Evolutionary conservation across 768 basidiomycete genomes (phyloP), one percentile per base, ranked within the genome.

Genomic region (Rhodotorula graminis): DNA sequence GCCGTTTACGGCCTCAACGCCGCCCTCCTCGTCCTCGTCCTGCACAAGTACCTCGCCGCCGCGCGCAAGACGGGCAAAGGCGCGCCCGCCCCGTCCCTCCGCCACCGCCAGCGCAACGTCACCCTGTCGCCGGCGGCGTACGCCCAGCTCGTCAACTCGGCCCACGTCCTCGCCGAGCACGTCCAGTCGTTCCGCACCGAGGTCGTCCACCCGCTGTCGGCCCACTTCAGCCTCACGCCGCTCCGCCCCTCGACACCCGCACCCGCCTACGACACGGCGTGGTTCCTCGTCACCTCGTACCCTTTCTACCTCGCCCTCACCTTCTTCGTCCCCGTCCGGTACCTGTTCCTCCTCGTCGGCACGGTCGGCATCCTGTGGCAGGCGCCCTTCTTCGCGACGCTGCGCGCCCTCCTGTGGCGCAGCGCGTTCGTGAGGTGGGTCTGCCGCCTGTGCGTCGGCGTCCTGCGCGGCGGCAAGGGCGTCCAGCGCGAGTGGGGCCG

Each of bases 231-330:
- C 55, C 71, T 72, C 49, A 64, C 71, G 27, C 62, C 71, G 3
- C 70, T 66, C 42, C 61, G 58, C 23, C 71, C 71, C 25, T 57
- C 59, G 3, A 62, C 50, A 23, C 69, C 70, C 23, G 63, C 66
- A 2, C 67, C 73, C 1, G 74, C 78, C 21, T 76, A 74, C 57
- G 60, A 70, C 46, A 75, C 78, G 18, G 66, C 76, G 37, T 64
- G 72, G 65, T 64, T 80, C 56, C 73, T 77, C 59, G 14, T 80
- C 31, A 77, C 78, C 1, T 78, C 77, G n/a, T 79, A 79, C 64
- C 79, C 79, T 15, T 63, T 75, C 61, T 78, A 75, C 49, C 77
- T 79, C 46, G 27, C 70, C 66, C 27, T 77, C 16, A 76, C 75
- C 0, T 74, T 61, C 53, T 53, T 76, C 52, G 56, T 78, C 47